Evolutionary conservation across 2,329 filamentous ascomycete genomes (phyloP), one percentile per base, ranked within the genome.

Genomic region (Apiospora malaysiana): DNA sequence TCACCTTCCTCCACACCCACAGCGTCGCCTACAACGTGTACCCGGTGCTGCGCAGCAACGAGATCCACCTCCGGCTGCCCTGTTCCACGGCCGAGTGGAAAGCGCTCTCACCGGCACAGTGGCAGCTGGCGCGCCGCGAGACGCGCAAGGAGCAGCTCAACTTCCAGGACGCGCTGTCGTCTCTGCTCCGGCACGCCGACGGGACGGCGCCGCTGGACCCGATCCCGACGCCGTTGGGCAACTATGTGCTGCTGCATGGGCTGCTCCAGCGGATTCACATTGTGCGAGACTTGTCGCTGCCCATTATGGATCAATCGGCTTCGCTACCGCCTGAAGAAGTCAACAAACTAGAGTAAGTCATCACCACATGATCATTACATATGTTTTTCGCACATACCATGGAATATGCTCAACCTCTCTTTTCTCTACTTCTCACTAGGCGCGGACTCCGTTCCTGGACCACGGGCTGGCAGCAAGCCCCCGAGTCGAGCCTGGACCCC

Each of bases 11-110:
- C 4, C 80, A 83, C 66, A 82, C 78, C 0, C 80, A 83, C 70
- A 82, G 79, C 68, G 78, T 83, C 9, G 81, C 81, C 2, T 83
- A 83, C 71, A 80, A 83, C 27, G 76, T 81, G 2, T 82, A 81
- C 42, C 81, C 81, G 0, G 77, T 78, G 0, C 73, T 83, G 7
- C 77, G 80, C 0, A 82, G 78, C 42, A 82, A 81, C 59, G 81
- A 83, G 71, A 73, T 83, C 0, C 75, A 77, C 7, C 76, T 83
- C 1, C 71, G 81, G 8, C 71, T 83, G 1, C 81, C 81, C 0
- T 82, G 77, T 49, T 78, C 77, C 0, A 82, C 81, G 3, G 77
- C 75, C 2, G 81, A 82, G 69, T 83, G 81, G 81, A 80, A 80
- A 56, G 81, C 81, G 0, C 69, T 74, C 5, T 79, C 73, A 0